These are phyloP conservation scores for Exophiala oligosperma DNA, from an alignment of 2,329 filamentous ascomycete genomes.

Conservation along the genomic window DNA sequence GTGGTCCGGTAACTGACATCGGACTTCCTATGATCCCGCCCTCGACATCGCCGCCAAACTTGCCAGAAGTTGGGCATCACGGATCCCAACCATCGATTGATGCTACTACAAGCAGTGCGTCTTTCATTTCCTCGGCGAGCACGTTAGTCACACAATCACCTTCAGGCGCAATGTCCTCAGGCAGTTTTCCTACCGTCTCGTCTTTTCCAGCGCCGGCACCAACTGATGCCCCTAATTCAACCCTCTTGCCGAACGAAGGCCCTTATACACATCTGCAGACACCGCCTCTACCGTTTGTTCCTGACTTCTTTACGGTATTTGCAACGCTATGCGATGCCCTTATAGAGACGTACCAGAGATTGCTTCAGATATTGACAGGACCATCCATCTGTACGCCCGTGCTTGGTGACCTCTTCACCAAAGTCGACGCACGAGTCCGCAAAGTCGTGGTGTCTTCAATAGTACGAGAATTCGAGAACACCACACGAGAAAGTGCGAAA, in stretches of 20 bases:
- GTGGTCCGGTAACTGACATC: slow-evolving; percentile 57
- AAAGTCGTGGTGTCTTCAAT: slow-evolving; percentile 87
- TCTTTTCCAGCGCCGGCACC: slow-evolving; percentile 60
- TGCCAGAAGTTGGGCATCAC: slow-evolving; percentile 24
- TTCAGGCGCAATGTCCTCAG: slow-evolving; percentile 39
- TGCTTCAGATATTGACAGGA: slow-evolving; percentile 72
- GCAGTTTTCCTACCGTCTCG: slow-evolving; percentile 37
- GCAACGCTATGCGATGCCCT: slow-evolving; percentile 92
- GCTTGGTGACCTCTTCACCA: slow-evolving; percentile 82
- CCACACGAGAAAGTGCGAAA: slow-evolving; percentile 72
- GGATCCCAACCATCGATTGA: slow-evolving; percentile 35
- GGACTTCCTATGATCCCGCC: slow-evolving; percentile 49
- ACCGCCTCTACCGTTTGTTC: slow-evolving; percentile 90
- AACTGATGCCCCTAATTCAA: slow-evolving; percentile 27
- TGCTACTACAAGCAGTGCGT: slow-evolving; percentile 45
- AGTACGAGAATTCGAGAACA: slow-evolving; percentile 91
- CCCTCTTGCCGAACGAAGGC: slow-evolving; percentile 27
- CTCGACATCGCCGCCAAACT: slow-evolving; percentile 19
- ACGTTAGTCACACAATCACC: slow-evolving; percentile 24
- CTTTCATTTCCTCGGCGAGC: slow-evolving; percentile 39
- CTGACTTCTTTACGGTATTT: slow-evolving; percentile 96
- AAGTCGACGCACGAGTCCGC: slow-evolving; percentile 80
- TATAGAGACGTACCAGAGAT: slow-evolving; percentile 83
- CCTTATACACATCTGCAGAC: slow-evolving; percentile 80
- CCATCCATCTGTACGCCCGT: slow-evolving; percentile 69